A percentile compares a stretch with the other conserved stretches of the same genome.
Conservation (phyloP, 1,139 yeast species). For the Petasospora fabianii region DNA sequence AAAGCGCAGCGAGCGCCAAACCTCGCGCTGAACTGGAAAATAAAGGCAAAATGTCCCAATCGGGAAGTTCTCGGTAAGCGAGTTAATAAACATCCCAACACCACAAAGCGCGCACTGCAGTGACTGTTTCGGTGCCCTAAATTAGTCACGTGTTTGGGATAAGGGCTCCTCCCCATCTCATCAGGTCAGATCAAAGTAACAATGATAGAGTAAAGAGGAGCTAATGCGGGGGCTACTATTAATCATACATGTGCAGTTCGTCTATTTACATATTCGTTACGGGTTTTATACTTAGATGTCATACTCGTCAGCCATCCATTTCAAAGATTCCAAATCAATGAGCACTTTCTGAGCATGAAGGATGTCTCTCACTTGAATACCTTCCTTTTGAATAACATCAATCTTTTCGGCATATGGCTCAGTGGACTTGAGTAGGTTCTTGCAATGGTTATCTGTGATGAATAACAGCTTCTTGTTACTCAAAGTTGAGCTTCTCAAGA, state of each 20-base stretch:
- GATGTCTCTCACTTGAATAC: constrained; percentile 78
- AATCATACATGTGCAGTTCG: constrained; percentile 1
- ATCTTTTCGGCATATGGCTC: constrained; percentile 49
- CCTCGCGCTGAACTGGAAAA: not conserved
- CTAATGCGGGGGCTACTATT: too few relatives aligned
- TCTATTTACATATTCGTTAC: constrained; percentile 13
- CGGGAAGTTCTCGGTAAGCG: constrained; percentile 2
- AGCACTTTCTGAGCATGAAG: constrained; percentile 75
- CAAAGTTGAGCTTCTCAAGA: constrained; percentile 55
- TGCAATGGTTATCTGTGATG: constrained; percentile 37
- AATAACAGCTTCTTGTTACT: constrained; percentile 59
- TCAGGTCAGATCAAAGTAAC: too few relatives aligned
- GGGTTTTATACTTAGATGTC: constrained; percentile 9
- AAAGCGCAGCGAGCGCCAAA: constrained; percentile 11
- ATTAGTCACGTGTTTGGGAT: not conserved
- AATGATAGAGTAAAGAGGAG: too few relatives aligned
- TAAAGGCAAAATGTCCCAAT: constrained; percentile 5
- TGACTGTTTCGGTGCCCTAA: constrained; percentile 4
- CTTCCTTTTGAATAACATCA: constrained; percentile 70
- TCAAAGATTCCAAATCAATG: constrained; percentile 72
- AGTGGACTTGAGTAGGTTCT: constrained; percentile 31
- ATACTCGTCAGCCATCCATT: constrained; percentile 33
- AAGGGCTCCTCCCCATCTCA: too few relatives aligned
- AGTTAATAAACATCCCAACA: constrained; percentile 8
- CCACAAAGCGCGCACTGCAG: constrained; percentile 1